Conservation (phyloP, 345 rosid genomes). For the Brassica juncea region DNA sequence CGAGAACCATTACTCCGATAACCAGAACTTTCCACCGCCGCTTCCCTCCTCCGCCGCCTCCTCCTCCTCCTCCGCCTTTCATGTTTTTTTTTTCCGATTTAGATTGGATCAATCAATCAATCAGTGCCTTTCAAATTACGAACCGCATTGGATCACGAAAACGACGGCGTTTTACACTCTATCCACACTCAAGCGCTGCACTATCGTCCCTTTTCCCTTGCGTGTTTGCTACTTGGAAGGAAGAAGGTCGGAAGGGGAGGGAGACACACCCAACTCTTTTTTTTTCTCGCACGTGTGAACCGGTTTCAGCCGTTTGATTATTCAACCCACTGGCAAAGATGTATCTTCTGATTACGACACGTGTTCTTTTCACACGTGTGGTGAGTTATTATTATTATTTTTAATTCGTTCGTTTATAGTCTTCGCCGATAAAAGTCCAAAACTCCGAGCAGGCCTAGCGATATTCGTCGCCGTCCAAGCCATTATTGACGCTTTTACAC, state of each 20-base stretch:
- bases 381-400: neutral
- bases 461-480: slow-evolving; percentile 29
- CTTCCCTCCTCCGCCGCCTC: slow-evolving; percentile 50
- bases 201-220: slow-evolving; percentile 27
- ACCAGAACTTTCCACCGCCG: slow-evolving; percentile 78
- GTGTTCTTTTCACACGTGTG: slow-evolving; percentile 38
- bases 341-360: slow-evolving; percentile 24
- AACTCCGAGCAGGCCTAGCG: slow-evolving; percentile 8
- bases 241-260: neutral
- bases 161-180: slow-evolving; percentile 21
- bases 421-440: neutral
- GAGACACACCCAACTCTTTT: neutral
- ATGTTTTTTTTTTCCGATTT: slow-evolving; percentile 21
- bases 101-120: neutral
- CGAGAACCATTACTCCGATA: slow-evolving; percentile 79
- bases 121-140: neutral
- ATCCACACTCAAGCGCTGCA: slow-evolving; percentile 19
- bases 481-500: slow-evolving; percentile 36
- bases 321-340: slow-evolving; percentile 32
- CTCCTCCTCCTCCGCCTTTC: slow-evolving; percentile 33
- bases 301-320: slow-evolving; percentile 38
- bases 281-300: slow-evolving; percentile 24
- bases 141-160: slow-evolving; percentile 35
- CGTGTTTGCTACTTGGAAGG: slow-evolving; percentile 17
- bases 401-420: neutral